phyloP scores from a whole-genome alignment of 23 red algal species.

The Gracilaria domingensis region DNA sequence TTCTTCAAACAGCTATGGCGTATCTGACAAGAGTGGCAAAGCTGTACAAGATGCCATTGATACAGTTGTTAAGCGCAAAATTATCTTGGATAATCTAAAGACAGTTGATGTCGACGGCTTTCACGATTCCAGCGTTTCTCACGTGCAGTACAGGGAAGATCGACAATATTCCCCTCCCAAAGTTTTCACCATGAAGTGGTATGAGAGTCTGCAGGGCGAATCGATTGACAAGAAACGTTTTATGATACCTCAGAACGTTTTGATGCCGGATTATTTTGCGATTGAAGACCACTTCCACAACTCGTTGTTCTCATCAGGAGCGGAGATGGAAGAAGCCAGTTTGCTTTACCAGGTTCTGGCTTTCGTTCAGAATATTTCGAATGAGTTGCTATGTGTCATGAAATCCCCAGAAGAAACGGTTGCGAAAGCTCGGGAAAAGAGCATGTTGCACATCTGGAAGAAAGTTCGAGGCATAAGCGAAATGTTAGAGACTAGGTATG shows the following conservation, averaged over 20 bases:
- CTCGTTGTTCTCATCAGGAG: background rate
- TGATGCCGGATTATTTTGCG: slow-evolving; percentile 7
- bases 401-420: background rate
- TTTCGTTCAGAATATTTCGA: background rate
- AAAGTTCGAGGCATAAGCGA: background rate
- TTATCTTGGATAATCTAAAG: background rate
- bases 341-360: background rate
- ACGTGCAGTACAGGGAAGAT: background rate
- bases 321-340: background rate
- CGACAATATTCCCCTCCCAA: background rate
- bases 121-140: background rate
- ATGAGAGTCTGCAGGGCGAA: background rate
- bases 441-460: background rate
- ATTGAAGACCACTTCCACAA: background rate
- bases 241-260: background rate
- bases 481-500: background rate
- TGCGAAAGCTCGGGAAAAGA: background rate
- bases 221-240: background rate
- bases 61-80: background rate
- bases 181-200: background rate
- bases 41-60: background rate
- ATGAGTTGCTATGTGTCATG: background rate
- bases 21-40: background rate
- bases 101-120: background rate
- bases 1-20: background rate